phyloP scores from a whole-genome alignment of 805 yeast species.

The Candida boidinii region DNA sequence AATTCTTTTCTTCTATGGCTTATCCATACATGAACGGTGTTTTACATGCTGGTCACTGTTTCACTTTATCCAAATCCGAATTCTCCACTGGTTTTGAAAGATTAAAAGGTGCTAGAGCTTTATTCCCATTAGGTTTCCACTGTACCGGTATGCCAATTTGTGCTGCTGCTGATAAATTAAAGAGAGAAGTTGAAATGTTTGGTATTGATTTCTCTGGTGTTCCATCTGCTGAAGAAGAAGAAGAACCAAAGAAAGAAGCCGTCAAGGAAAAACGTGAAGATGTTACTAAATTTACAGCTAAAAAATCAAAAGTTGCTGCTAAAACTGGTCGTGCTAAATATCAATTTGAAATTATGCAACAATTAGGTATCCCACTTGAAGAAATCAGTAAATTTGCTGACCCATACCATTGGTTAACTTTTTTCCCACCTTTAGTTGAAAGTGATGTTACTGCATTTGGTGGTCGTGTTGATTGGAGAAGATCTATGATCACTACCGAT shows the following conservation, averaged over 20 bases:
- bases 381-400: conserved; percentile 87
- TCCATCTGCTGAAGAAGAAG: conserved; percentile 55
- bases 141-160: conserved; percentile 99
- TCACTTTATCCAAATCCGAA: conserved; percentile 90
- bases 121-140: conserved; percentile 96
- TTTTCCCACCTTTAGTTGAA: conserved; percentile 87
- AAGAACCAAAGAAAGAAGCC: conserved; percentile 20
- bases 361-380: conserved; percentile 77
- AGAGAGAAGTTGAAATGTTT: conserved; percentile 85
- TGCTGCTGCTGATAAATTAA: conserved; percentile 92
- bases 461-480: conserved; percentile 96
- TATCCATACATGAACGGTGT: conserved; percentile 99
- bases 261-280: conserved; percentile 49
- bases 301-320: conserved; percentile 88
- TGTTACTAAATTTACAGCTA: conserved; percentile 84
- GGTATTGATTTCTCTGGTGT: conserved; percentile 71
- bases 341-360: conserved; percentile 95
- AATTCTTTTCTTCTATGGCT: conserved; percentile 90
- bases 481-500: conserved; percentile 92
- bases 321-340: conserved; percentile 91
- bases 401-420: conserved; percentile 81
- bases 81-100: conserved; percentile 90
- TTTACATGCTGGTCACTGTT: conserved; percentile 94
- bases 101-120: conserved; percentile 85
- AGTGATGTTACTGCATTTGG: conserved; percentile 76